A percentile compares a stretch with the other conserved stretches of the same genome.
phyloP scores from a whole-genome alignment of 805 yeast species.

The Phaffomyces opuntiae region DNA sequence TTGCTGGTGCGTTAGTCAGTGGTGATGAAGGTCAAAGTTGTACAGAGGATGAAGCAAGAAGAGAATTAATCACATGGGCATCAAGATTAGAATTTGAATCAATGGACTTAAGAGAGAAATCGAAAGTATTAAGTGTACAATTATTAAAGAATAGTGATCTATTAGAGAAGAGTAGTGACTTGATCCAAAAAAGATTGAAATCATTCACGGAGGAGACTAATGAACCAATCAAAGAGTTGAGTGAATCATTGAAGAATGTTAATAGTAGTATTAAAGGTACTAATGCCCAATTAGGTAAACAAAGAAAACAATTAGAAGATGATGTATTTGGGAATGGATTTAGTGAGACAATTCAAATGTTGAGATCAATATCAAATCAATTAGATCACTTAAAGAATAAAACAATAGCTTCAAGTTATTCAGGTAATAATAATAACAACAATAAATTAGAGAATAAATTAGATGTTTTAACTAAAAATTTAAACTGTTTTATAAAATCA shows the following conservation, averaged over 20 bases:
- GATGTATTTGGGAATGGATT: conserved; percentile 1
- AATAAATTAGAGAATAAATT: not conserved
- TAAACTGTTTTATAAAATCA: no score
- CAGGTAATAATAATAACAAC: not conserved
- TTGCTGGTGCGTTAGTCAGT: not conserved
- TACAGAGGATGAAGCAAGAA: conserved; percentile 23
- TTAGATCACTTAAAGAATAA: conserved; percentile 1
- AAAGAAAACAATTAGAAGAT: conserved; percentile 1
- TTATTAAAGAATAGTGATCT: conserved; percentile 10
- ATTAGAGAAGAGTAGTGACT: not conserved
- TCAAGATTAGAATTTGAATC: conserved; percentile 43
- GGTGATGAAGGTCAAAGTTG: not conserved
- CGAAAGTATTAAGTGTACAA: conserved; percentile 11
- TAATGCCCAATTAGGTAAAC: not conserved
- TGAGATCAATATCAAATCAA: conserved; percentile 5
- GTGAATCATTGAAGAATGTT: not conserved
- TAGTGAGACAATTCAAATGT: conserved; percentile 3
- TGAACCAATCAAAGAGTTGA: conserved; percentile 3
- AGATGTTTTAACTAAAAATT: not conserved
- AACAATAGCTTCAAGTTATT: not conserved
- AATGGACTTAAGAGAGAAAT: conserved; percentile 32
- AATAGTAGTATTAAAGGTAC: conserved; percentile 1
- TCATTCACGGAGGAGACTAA: conserved; percentile 1
- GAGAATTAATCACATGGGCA: conserved; percentile 41
- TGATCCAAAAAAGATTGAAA: not conserved